These are phyloP conservation scores for Marsdenia floribunda DNA, from an alignment of 257 asterid genomes.

Conservation along the genomic window DNA sequence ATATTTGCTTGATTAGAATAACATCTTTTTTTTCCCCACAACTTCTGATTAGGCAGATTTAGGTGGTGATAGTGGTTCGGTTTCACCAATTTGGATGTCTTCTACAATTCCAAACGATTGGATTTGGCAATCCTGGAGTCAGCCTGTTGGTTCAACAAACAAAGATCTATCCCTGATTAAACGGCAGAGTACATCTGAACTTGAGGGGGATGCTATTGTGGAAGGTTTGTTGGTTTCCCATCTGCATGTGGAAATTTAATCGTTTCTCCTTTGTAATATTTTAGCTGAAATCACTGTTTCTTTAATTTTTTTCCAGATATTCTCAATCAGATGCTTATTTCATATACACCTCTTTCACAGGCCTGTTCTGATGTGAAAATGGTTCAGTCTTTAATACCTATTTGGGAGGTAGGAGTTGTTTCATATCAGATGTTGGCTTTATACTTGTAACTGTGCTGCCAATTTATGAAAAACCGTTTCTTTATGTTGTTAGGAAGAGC, in stretches of 20 bases:
- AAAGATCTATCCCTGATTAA: constrained; percentile 37
- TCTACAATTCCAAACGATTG: constrained; percentile 81
- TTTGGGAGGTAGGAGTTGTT: constrained; percentile 80
- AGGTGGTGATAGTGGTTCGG: constrained; percentile 29
- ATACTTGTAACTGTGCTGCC: not conserved
- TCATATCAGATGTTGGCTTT: constrained; percentile 6
- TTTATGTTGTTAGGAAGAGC: constrained; percentile 67
- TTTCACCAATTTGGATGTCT: constrained; percentile 60
- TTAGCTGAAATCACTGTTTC: constrained; percentile 11
- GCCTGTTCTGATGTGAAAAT: constrained; percentile 55
- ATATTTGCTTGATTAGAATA: constrained; percentile 16
- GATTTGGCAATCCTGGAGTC: constrained; percentile 55
- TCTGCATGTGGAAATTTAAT: not conserved
- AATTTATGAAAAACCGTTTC: constrained; percentile 7
- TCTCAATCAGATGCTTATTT: constrained; percentile 58
- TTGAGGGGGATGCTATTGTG: constrained; percentile 85
- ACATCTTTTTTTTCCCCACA: constrained; percentile 11
- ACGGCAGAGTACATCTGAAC: constrained; percentile 80
- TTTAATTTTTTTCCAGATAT: constrained; percentile 49
- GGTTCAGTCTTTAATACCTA: constrained; percentile 93
- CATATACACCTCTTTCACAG: constrained; percentile 68
- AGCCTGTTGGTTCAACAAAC: constrained; percentile 38
- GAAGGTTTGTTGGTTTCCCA: constrained; percentile 50
- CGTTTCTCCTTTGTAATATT: constrained; percentile 14
- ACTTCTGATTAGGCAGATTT: constrained; percentile 60